These are phyloP conservation scores for Licmophora abbreviata DNA, from an alignment of 108 stramenopile genomes.

Conservation along the genomic window DNA sequence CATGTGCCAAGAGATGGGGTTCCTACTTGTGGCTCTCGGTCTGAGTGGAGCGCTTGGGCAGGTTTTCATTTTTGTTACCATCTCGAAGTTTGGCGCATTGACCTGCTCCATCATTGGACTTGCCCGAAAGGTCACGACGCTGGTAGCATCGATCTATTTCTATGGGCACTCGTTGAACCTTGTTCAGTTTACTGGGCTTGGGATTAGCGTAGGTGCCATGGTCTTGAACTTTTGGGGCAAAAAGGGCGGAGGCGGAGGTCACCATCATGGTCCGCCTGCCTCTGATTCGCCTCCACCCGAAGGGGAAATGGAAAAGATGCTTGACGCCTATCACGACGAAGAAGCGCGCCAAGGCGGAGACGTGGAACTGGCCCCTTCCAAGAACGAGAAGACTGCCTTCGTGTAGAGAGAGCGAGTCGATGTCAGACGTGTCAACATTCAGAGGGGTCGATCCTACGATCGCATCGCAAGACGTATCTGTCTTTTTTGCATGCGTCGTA, in stretches of 20 bases:
- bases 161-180: constrained; percentile 87
- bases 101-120: constrained; percentile 95
- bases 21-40: constrained; percentile 86
- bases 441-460: too few relatives aligned
- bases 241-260: constrained; percentile 44
- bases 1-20: constrained; percentile 94
- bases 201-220: constrained; percentile 84
- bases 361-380: too few relatives aligned
- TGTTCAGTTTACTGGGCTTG: constrained; percentile 71
- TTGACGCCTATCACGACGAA: constrained; percentile 32
- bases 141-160: constrained; percentile 91
- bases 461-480: too few relatives aligned
- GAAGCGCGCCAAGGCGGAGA: too few relatives aligned
- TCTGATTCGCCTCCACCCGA: constrained; percentile 6
- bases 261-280: constrained; percentile 8
- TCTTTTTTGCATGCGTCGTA: too few relatives aligned
- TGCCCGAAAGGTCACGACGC: constrained; percentile 90
- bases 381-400: too few relatives aligned
- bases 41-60: constrained; percentile 93
- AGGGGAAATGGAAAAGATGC: constrained; percentile 52
- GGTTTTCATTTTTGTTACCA: constrained; percentile 95
- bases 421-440: too few relatives aligned
- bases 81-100: constrained; percentile 96
- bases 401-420: too few relatives aligned
- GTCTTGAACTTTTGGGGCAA: constrained; percentile 91